Evolutionary conservation across 352 stramenopile species (phyloP).

Genomic region (Phytophthora palmivora): DNA sequence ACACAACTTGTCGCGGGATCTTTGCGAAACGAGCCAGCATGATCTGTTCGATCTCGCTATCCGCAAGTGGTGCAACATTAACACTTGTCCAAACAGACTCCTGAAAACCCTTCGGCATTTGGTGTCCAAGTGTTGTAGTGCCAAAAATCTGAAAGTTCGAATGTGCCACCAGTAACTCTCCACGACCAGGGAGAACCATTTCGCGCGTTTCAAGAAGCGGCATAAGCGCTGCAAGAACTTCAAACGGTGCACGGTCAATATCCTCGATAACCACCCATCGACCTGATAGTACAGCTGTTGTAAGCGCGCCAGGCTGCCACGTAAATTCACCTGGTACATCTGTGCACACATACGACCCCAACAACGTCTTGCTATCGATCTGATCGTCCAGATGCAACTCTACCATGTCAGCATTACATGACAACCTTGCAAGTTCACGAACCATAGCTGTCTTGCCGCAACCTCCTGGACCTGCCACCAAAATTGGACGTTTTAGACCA

Average conservation of each 20-base stretch:
- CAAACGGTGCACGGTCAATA: constrained; percentile 96
- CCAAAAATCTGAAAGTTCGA: constrained; percentile 98
- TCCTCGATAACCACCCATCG: constrained; percentile 99
- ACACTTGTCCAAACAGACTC: constrained; percentile 91
- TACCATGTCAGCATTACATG: constrained; percentile 90
- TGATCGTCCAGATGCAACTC: constrained; percentile 99
- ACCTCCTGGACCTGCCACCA: constrained; percentile 74
- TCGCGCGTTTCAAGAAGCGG: constrained; percentile 96
- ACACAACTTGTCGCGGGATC: constrained; percentile 66
- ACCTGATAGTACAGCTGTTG: constrained; percentile 93
- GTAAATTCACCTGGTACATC: constrained; percentile 99
- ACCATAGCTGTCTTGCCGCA: constrained; percentile 87
- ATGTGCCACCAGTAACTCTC: constrained; percentile 92
- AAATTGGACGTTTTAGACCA: constrained; percentile 75
- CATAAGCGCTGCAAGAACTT: constrained; percentile 97
- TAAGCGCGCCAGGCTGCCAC: constrained; percentile 98
- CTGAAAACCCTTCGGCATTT: constrained; percentile 89
- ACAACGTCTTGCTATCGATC: constrained; percentile 98
- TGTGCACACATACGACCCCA: constrained; percentile 98
- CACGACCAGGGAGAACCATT: constrained; percentile 93
- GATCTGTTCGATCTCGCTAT: constrained; percentile 61
- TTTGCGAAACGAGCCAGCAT: constrained; percentile 71
- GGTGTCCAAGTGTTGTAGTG: constrained; percentile 84
- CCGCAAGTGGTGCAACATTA: constrained; percentile 61
- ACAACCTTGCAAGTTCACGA: constrained; percentile 80